phyloP scores from a whole-genome alignment of 1,139 yeast species.

The Kodamaea sp. region DNA sequence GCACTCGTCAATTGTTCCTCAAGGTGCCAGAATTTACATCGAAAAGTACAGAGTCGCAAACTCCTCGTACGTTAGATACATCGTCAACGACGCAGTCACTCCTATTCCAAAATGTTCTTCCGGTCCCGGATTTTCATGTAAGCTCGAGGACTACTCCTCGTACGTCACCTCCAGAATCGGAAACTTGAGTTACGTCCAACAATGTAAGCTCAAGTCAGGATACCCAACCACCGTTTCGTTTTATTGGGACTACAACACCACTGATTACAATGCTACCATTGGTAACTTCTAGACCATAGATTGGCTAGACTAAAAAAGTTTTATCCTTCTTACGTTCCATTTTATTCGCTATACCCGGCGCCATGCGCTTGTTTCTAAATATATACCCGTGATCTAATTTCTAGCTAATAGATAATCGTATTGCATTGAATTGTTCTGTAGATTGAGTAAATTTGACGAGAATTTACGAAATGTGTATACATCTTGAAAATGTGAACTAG shows the following conservation, averaged over 20 bases:
- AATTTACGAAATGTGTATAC: no score
- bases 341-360: no score
- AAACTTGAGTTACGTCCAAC: slow-evolving; percentile 18
- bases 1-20: slow-evolving; percentile 28
- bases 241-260: slow-evolving; percentile 32
- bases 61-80: slow-evolving; percentile 26
- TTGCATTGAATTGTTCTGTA: no score
- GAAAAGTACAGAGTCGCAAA: slow-evolving; percentile 27
- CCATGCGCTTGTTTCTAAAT: no score
- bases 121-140: slow-evolving; percentile 39
- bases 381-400: no score
- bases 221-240: slow-evolving; percentile 20
- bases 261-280: slow-evolving; percentile 27
- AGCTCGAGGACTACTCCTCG: slow-evolving; percentile 22
- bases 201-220: slow-evolving; percentile 20
- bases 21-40: slow-evolving; percentile 30
- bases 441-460: no score
- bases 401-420: no score
- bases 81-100: slow-evolving; percentile 31
- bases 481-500: no score
- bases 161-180: slow-evolving; percentile 22
- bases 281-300: no score
- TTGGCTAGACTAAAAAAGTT: no score
- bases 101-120: slow-evolving; percentile 26
- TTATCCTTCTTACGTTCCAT: no score